Evolutionary conservation across 768 basidiomycete genomes (phyloP).

Genomic region (Vararia minispora): DNA sequence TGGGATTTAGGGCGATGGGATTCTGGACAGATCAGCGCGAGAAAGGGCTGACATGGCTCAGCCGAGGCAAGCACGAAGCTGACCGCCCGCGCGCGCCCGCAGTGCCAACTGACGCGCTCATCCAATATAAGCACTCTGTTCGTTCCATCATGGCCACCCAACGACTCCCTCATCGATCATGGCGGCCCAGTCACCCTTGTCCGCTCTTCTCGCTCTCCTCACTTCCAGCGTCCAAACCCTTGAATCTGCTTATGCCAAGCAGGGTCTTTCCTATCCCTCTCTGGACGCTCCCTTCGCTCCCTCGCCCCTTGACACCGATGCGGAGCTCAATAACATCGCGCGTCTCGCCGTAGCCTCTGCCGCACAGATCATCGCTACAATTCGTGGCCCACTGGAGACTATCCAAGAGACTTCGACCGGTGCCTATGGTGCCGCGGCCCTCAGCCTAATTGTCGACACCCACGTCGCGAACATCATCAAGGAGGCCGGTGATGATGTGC

Average conservation of each 20-base stretch:
- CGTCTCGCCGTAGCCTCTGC: conserved; percentile 4
- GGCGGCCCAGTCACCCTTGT: too few species aligned
- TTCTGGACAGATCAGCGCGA: too few species aligned
- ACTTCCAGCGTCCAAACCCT: conserved; percentile 2
- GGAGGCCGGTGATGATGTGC: conserved; percentile 3
- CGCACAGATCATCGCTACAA: conserved; percentile 3
- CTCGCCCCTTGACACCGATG: not conserved
- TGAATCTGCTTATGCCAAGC: conserved; percentile 2
- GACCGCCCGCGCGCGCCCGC: too few species aligned
- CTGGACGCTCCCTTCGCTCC: conserved; percentile 4
- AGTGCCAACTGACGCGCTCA: too few species aligned
- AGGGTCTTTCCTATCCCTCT: conserved; percentile 2
- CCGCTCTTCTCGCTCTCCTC: not conserved
- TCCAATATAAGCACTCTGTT: too few species aligned
- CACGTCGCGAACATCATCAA: conserved; percentile 11
- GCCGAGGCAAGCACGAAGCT: too few species aligned
- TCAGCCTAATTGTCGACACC: not conserved
- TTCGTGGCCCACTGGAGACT: conserved; percentile 1
- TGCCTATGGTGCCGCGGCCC: conserved; percentile 2
- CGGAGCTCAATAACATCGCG: not conserved
- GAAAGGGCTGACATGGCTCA: too few species aligned
- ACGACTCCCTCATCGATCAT: too few species aligned
- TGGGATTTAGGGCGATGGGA: too few species aligned
- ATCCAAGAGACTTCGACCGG: conserved; percentile 1
- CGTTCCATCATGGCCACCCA: too few species aligned